Conservation (phyloP, 257 asterid species). For the Solanum bulbocastanum region DNA sequence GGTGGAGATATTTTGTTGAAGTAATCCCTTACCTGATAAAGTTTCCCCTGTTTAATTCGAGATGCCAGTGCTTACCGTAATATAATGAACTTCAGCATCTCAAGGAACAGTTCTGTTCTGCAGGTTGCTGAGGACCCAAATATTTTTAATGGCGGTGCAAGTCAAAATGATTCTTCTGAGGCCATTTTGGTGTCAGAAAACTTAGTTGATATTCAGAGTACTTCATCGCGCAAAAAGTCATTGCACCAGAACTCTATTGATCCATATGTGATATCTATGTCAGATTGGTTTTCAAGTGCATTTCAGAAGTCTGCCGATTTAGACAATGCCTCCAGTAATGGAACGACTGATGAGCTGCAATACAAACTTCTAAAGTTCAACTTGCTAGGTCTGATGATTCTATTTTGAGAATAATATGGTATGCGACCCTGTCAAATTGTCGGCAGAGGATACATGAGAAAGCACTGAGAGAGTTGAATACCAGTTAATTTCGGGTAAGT, state of each 20-base stretch:
- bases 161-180: conserved; percentile 22
- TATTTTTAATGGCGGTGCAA: conserved; percentile 10
- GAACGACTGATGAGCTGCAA: conserved; percentile 41
- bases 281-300: conserved; percentile 19
- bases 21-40: not conserved
- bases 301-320: conserved; percentile 44
- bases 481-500: too few species aligned
- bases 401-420: conserved; percentile 28
- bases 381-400: conserved; percentile 24
- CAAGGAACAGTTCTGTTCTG: conserved; percentile 2
- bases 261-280: conserved; percentile 13
- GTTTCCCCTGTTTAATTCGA: not conserved
- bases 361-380: conserved; percentile 16
- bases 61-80: not conserved
- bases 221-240: conserved; percentile 13
- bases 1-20: not conserved
- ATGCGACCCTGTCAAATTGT: conserved; percentile 49
- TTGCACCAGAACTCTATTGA: conserved; percentile 10
- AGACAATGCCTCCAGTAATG: conserved; percentile 17
- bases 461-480: conserved; percentile 49
- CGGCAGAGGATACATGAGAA: conserved; percentile 51
- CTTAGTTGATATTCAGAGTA: conserved; percentile 14
- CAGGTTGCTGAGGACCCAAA: conserved; percentile 34
- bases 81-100: not conserved
- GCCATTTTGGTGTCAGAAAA: conserved; percentile 14